Conservation (phyloP, 2,329 filamentous ascomycete species). For the Pezicula neosporulosa region DNA sequence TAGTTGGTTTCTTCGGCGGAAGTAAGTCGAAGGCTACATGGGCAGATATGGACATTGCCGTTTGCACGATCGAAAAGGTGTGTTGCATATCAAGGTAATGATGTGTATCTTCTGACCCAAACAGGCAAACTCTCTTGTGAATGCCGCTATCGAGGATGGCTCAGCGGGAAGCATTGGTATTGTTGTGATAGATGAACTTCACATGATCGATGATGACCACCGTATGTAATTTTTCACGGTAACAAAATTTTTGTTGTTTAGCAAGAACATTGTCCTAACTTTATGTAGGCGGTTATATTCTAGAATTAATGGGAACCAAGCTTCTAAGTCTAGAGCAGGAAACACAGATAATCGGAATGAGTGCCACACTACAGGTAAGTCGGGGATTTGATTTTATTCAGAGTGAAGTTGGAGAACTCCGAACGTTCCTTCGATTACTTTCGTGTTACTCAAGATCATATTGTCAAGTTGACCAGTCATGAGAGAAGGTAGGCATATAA, state of each 20-base stretch:
- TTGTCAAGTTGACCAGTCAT: neutral
- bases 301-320: constrained; percentile 73
- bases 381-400: too few relatives aligned
- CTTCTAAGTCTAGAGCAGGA: constrained; percentile 63
- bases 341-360: constrained; percentile 76
- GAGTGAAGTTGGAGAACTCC: too few relatives aligned
- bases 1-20: constrained; percentile 73
- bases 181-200: constrained; percentile 74
- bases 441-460: neutral
- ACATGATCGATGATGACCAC: constrained; percentile 76
- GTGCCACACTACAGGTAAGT: constrained; percentile 67
- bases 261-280: neutral
- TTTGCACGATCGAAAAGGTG: constrained; percentile 78
- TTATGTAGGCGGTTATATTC: constrained; percentile 54
- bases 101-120: neutral
- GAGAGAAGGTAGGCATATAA: too few relatives aligned
- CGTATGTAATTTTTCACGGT: constrained; percentile 35
- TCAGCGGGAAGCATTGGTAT: constrained; percentile 59
- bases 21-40: constrained; percentile 64
- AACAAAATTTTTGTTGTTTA: neutral
- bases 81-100: constrained; percentile 2
- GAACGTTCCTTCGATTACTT: neutral
- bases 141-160: constrained; percentile 69
- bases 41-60: constrained; percentile 72
- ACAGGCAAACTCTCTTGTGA: constrained; percentile 71